phyloP scores from a whole-genome alignment of 2,329 filamentous ascomycete genomes.

The Periconia sp. region DNA sequence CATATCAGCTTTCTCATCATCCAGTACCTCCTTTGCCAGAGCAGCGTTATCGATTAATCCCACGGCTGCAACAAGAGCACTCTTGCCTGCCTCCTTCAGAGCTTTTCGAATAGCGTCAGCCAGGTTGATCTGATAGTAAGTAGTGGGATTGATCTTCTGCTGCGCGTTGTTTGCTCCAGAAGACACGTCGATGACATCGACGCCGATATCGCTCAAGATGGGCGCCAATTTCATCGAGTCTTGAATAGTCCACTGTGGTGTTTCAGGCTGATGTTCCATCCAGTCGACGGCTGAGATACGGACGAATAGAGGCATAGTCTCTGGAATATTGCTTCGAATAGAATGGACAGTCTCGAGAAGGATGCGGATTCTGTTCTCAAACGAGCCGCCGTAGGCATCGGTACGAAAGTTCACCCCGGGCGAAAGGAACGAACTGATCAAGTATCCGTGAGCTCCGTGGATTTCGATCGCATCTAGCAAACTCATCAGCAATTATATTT shows the following conservation, averaged over 20 bases:
- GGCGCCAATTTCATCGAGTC: constrained; percentile 36
- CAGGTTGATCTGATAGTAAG: constrained; percentile 49
- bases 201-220: constrained; percentile 33
- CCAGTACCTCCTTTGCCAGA: constrained; percentile 47
- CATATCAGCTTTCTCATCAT: constrained; percentile 42
- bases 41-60: constrained; percentile 52
- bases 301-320: constrained; percentile 14
- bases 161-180: constrained; percentile 44
- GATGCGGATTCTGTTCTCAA: constrained; percentile 36
- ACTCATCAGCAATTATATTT: neutral
- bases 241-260: constrained; percentile 33
- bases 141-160: constrained; percentile 36
- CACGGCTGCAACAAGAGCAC: constrained; percentile 52
- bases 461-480: constrained; percentile 35
- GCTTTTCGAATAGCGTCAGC: constrained; percentile 46
- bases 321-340: constrained; percentile 14
- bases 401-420: constrained; percentile 36
- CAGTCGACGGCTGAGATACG: constrained; percentile 22
- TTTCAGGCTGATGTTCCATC: constrained; percentile 18
- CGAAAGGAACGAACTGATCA: constrained; percentile 37
- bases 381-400: constrained; percentile 39
- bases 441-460: constrained; percentile 36
- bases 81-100: constrained; percentile 23
- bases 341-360: constrained; percentile 36
- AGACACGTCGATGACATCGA: constrained; percentile 46